Evolutionary conservation across 2,329 filamentous ascomycete genomes (phyloP).

Genomic region (Fusarium continuum): DNA sequence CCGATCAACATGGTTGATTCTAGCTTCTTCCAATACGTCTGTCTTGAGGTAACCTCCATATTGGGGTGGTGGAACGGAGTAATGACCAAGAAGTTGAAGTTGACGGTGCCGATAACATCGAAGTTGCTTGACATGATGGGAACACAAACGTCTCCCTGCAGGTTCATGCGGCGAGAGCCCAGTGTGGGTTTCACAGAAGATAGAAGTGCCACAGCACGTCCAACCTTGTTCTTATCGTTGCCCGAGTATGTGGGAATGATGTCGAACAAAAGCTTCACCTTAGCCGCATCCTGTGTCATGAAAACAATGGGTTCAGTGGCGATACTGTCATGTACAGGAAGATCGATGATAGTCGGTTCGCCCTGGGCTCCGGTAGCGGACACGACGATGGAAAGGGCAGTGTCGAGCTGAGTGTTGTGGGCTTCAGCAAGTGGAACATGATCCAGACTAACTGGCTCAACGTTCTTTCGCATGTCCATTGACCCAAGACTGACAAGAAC

Average conservation of each 20-base stretch:
- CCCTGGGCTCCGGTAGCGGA: slow-evolving; percentile 86
- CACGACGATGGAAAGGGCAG: slow-evolving; percentile 89
- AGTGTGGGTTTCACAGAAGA: slow-evolving; percentile 85
- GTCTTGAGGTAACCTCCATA: slow-evolving; percentile 88
- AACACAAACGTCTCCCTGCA: slow-evolving; percentile 92
- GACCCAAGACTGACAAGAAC: slow-evolving; percentile 92
- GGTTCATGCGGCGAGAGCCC: slow-evolving; percentile 85
- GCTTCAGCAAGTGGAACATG: slow-evolving; percentile 87
- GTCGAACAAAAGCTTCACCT: slow-evolving; percentile 92
- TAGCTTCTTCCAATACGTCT: slow-evolving; percentile 97
- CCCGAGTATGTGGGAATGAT: slow-evolving; percentile 96
- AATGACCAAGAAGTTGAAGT: slow-evolving; percentile 96
- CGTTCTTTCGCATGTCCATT: slow-evolving; percentile 88
- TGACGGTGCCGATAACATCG: slow-evolving; percentile 92
- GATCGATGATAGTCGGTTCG: slow-evolving; percentile 87
- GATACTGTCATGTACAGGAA: slow-evolving; percentile 93
- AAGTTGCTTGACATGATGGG: slow-evolving; percentile 86
- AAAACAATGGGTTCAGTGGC: slow-evolving; percentile 94
- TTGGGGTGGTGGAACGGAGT: slow-evolving; percentile 94
- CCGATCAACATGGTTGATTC: slow-evolving; percentile 84
- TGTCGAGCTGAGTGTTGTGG: slow-evolving; percentile 92
- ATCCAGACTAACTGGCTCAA: slow-evolving; percentile 85
- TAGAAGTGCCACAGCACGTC: slow-evolving; percentile 86
- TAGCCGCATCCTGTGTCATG: slow-evolving; percentile 76
- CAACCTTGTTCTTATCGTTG: slow-evolving; percentile 86